Conservation (phyloP, 352 stramenopile species). For the Globisporangium mamillatum region DNA sequence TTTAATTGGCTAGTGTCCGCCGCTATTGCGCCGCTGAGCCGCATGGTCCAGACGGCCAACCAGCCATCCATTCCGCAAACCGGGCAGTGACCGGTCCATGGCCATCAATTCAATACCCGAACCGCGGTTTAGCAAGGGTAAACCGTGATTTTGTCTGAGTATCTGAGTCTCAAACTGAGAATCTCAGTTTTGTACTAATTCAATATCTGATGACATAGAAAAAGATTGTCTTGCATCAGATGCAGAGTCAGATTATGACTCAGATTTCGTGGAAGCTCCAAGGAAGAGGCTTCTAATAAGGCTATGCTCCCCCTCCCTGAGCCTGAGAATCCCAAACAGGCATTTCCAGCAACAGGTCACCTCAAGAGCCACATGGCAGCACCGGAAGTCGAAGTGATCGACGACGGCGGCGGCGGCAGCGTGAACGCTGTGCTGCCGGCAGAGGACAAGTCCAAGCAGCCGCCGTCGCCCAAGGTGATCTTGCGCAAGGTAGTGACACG, state of each 20-base stretch:
- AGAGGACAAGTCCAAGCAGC: neutral
- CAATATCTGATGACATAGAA: neutral
- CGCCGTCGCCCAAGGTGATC: conserved; percentile 7
- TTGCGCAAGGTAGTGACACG: conserved; percentile 14
- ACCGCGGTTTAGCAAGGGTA: neutral
- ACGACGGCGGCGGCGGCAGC: neutral
- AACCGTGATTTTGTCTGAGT: neutral
- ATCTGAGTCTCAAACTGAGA: neutral
- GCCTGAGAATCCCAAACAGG: neutral
- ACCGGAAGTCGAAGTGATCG: conserved; percentile 2
- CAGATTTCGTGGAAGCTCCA: too few species aligned
- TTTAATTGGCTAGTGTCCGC: conserved; percentile 70
- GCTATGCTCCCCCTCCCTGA: too few species aligned
- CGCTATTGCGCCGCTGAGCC: conserved; percentile 20
- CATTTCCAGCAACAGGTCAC: neutral
- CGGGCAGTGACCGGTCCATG: conserved; percentile 4
- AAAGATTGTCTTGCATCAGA: too few species aligned
- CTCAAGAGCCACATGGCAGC: neutral
- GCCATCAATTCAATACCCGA: conserved; percentile 1
- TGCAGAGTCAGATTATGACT: too few species aligned
- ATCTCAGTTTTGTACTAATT: too few species aligned
- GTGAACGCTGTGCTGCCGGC: neutral
- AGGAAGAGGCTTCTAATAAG: too few species aligned
- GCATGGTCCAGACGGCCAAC: conserved; percentile 18
- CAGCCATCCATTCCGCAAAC: conserved; percentile 42